These are phyloP conservation scores for Rhinocladiella similis DNA, from an alignment of 2,329 filamentous ascomycete genomes.

Conservation along the genomic window DNA sequence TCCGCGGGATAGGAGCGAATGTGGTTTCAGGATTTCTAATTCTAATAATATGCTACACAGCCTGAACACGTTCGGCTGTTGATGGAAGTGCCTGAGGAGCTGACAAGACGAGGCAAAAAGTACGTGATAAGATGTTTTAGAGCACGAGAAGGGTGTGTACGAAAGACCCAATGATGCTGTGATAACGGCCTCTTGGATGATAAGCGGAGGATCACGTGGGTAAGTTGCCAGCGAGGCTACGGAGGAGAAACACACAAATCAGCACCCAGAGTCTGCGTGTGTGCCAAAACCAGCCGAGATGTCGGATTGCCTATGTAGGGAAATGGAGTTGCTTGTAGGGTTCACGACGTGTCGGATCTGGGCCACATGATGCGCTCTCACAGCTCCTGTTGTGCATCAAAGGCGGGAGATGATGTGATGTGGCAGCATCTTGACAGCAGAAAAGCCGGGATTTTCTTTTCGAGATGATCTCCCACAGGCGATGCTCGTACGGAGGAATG, in stretches of 20 bases:
- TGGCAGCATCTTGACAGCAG: slow-evolving; percentile 1
- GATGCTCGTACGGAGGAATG: too few species aligned
- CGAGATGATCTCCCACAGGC: neutral
- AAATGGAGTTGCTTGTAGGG: neutral
- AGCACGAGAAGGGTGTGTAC: neutral
- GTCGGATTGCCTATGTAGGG: too few species aligned
- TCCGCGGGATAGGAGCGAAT: neutral
- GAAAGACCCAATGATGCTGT: neutral
- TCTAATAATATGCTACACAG: slow-evolving; percentile 1
- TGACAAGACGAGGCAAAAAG: neutral
- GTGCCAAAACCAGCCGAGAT: too few species aligned
- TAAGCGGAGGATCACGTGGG: neutral
- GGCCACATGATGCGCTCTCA: neutral
- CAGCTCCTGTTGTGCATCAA: neutral
- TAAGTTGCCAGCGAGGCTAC: neutral
- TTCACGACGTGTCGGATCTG: neutral
- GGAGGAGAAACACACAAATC: too few species aligned
- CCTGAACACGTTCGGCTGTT: neutral
- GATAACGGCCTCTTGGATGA: neutral
- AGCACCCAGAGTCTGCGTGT: too few species aligned
- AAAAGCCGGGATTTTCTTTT: neutral
- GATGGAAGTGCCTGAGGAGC: neutral
- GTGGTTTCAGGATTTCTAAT: neutral
- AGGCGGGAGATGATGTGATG: neutral
- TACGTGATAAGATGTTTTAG: neutral